Base-by-base conservation (phyloP, 805 yeast genomes). In the Torulaspora delbrueckii region DNA sequence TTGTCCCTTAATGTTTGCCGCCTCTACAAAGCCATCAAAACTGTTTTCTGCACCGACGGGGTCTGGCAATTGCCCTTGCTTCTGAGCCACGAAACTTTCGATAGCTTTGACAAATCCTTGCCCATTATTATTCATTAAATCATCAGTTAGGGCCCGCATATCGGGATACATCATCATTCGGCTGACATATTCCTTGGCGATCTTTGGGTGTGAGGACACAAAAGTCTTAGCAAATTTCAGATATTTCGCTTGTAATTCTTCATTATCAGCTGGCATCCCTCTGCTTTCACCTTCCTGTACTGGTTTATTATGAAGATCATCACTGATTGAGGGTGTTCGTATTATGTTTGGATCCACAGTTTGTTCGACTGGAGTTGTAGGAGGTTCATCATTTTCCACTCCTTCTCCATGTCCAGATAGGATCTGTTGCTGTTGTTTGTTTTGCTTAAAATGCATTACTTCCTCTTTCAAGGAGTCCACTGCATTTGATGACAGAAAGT, bases 81-180 rank as follows among this genome's bases (percentile, higher is more conserved):
- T 67, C 36, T 79, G 73, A 46, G 76, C 75, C 3, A 88, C 86
- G 37, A 86, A 69, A 43, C 79, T 75, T 62, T 87, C 95, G 78
- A 89, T 82, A 75, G 86, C 82, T 52, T 82, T 82, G 26, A 87
- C 75, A 52, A 88, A 86, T 34, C 81, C 77, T 51, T 76, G 75
- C n/a, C 95, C 96, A 51, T 84, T 86, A 33, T 52, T 54, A 54
- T 78, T 78, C 55, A 87, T 72, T 23, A 89, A 64, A 57, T 87
- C 95, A 53, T 87, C 95, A 0, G 96, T 93, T 35, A 89, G 76
- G 3, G 82, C 71, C 52, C 75, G 65, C 46, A 77, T 69, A 10
- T 79, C 80, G 30, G 69, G 66, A 38, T 66, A 69, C 51, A 56
- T 54, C 57, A 62, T 52, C 54, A 62, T 54, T 43, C 59, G 58